Evolutionary conservation across 140 eudicot genomes (phyloP).

Genomic region (Bidens hawaiensis): DNA sequence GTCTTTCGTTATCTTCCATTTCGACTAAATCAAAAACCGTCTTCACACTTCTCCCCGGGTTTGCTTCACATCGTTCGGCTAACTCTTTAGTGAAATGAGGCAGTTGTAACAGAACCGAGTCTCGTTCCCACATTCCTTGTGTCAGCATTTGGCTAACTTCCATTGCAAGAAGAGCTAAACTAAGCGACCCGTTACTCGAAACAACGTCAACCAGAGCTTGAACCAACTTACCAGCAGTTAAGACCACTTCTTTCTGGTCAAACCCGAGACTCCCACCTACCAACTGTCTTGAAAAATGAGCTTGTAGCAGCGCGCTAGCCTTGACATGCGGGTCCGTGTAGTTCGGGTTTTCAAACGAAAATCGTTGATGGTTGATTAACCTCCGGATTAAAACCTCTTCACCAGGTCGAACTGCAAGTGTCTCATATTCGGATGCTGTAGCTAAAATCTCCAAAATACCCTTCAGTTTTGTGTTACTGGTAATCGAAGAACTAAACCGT

Average conservation of each 20-base stretch:
- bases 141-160: conserved; percentile 94
- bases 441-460: conserved; percentile 73
- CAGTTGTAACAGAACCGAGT: conserved; percentile 75
- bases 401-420: conserved; percentile 65
- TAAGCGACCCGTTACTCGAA: conserved; percentile 83
- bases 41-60: conserved; percentile 58
- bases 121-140: conserved; percentile 94
- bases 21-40: conserved; percentile 68
- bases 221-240: conserved; percentile 58
- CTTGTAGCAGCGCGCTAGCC: conserved; percentile 75
- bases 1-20: conserved; percentile 75
- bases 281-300: conserved; percentile 76
- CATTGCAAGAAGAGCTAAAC: conserved; percentile 70
- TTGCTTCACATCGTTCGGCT: conserved; percentile 62
- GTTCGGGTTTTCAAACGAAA: conserved; percentile 59
- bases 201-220: conserved; percentile 92
- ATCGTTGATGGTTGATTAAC: conserved; percentile 62
- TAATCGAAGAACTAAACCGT: conserved; percentile 61
- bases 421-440: conserved; percentile 65
- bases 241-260: conserved; percentile 80
- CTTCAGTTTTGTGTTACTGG: conserved; percentile 60
- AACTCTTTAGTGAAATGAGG: conserved; percentile 83
- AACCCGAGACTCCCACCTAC: conserved; percentile 69
- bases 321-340: conserved; percentile 75
- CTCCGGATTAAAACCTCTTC: conserved; percentile 65